phyloP scores from a whole-genome alignment of 2,329 filamentous ascomycete species.

The Harringtonia lauricola region DNA sequence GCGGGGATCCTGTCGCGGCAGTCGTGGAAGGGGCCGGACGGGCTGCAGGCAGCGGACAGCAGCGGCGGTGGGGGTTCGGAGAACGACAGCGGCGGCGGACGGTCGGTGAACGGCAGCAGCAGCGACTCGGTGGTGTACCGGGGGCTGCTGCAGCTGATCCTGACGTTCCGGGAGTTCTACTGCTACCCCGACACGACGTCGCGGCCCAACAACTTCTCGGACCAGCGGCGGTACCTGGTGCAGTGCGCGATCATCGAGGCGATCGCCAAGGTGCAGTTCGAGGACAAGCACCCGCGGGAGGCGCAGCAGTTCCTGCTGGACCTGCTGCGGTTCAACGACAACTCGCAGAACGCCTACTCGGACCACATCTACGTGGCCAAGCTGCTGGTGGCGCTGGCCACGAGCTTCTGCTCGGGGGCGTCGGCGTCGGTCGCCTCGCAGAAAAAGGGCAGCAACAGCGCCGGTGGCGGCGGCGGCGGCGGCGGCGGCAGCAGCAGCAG shows the following conservation, averaged over 20 bases:
- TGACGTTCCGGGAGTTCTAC: slow-evolving; percentile 78
- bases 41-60: neutral
- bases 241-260: slow-evolving; percentile 75
- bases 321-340: slow-evolving; percentile 88
- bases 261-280: slow-evolving; percentile 67
- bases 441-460: neutral
- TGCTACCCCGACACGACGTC: slow-evolving; percentile 75
- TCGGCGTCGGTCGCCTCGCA: slow-evolving; percentile 10
- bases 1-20: slow-evolving; percentile 69
- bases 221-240: slow-evolving; percentile 75
- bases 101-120: no score
- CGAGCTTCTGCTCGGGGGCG: slow-evolving; percentile 42
- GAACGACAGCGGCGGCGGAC: neutral
- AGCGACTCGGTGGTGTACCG: slow-evolving; percentile 8
- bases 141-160: slow-evolving; percentile 57
- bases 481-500: neutral
- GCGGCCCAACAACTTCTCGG: slow-evolving; percentile 80
- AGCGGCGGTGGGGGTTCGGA: neutral
- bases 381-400: slow-evolving; percentile 54
- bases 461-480: slow-evolving; percentile 2
- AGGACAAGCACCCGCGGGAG: slow-evolving; percentile 65
- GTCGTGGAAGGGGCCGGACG: slow-evolving; percentile 27
- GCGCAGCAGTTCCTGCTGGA: slow-evolving; percentile 81
- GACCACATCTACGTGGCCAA: slow-evolving; percentile 83
- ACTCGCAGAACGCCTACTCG: slow-evolving; percentile 77